Evolutionary conservation across 2,329 filamentous ascomycete species (phyloP), one percentile per base, ranked within the genome.

Genomic region (Acrocalymma vagum): DNA sequence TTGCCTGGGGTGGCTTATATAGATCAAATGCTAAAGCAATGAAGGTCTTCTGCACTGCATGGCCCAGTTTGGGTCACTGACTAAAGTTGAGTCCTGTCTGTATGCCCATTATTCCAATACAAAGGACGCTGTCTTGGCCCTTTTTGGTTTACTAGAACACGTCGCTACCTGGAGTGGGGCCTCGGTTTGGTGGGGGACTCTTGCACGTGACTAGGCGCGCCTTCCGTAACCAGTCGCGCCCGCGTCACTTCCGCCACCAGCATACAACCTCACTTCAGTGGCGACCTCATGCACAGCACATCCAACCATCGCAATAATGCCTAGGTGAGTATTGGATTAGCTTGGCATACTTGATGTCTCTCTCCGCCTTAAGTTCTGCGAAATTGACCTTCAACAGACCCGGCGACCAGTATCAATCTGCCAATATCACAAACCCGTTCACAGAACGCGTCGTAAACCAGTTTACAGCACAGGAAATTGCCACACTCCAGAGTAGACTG

Each of bases 401-500:
- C 37, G 68, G 68, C 60, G 67, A 69, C 29, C 68, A 71, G 38
- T 67, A 70, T 53, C 48, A 51, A 31, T 58, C 59, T 48, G 53
- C 51, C 48, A 54, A 63, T 49, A 67, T 73, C 39, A 69, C 72
- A 48, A 97, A 96, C 63, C 92, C 92, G 6, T 99, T 94, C 70
- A 85, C 90, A 67, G 87, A 93, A 63, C 82, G 80, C 33, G 83
- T 82, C 27, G 80, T 96, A 20, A 86, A 82, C 36, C 83, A 88
- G 64, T 99, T 90, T 75, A 95, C 91, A 0, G 90, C 92, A n/a
- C 79, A 84, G 55, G 87, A 99, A 67, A 93, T 96, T 43, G 91
- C 91, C 15, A 93, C 90, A 0, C 78, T 99, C 10, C 88, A 96
- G 63, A 83, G 84, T 53, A 85, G 90, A 21, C 82, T 99, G 20